These are phyloP conservation scores for Calonectria fujianensis DNA, from an alignment of 2,329 filamentous ascomycete genomes.

Conservation along the genomic window DNA sequence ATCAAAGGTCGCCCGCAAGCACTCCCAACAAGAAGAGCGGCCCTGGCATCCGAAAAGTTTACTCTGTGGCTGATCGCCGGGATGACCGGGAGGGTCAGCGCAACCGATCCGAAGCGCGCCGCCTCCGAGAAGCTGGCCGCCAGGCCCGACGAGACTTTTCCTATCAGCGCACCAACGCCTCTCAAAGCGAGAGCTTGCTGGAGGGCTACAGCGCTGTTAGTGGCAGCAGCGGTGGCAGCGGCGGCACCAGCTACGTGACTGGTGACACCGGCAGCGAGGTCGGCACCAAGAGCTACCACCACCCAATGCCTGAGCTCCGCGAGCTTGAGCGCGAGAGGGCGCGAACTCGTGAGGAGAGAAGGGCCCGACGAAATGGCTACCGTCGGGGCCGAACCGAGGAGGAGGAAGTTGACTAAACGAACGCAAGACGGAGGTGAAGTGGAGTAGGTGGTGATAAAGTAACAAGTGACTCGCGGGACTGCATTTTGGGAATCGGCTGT, in stretches of 20 bases:
- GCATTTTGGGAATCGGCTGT: conserved; percentile 22
- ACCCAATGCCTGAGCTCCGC: conserved; percentile 72
- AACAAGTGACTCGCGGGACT: neutral
- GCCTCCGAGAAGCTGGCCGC: conserved; percentile 73
- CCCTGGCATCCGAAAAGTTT: conserved; percentile 76
- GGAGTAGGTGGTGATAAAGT: neutral
- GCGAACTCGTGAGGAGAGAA: conserved; percentile 60
- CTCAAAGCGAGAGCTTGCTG: conserved; percentile 57
- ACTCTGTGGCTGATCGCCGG: conserved; percentile 75
- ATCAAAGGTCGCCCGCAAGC: conserved; percentile 73
- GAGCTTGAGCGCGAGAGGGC: conserved; percentile 59
- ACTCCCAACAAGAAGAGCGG: conserved; percentile 59
- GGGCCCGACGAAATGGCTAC: conserved; percentile 60
- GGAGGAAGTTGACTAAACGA: conserved; percentile 42
- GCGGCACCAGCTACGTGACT: conserved; percentile 57
- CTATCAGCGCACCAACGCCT: conserved; percentile 65
- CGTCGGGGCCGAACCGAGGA: conserved; percentile 60
- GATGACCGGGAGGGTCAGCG: conserved; percentile 72
- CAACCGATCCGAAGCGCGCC: conserved; percentile 73
- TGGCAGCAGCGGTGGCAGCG: conserved; percentile 52
- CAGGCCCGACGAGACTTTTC: conserved; percentile 70
- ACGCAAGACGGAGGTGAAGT: conserved; percentile 9
- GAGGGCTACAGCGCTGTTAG: conserved; percentile 61
- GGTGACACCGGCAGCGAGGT: conserved; percentile 66
- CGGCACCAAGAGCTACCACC: conserved; percentile 75